These are phyloP conservation scores for Penicillium desertorum DNA, from an alignment of 495 filamentous ascomycete species.

Conservation along the genomic window DNA sequence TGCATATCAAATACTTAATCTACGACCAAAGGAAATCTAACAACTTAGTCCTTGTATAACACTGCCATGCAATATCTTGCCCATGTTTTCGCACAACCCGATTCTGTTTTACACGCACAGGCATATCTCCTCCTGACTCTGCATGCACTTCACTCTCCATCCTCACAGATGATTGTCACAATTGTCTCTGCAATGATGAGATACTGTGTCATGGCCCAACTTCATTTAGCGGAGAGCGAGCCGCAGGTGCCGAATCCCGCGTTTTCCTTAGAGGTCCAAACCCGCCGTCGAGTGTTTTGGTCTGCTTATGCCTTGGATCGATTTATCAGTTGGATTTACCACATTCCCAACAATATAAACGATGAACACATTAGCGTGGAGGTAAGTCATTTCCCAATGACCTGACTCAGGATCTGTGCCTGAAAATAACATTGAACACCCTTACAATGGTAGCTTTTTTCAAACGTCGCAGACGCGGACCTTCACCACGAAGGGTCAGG, in stretches of 20 bases:
- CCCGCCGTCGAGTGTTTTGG: conserved; percentile 28
- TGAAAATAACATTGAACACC: not conserved
- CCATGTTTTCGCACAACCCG: conserved; percentile 17
- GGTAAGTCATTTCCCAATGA: conserved; percentile 7
- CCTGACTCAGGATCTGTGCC: not conserved
- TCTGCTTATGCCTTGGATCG: conserved; percentile 29
- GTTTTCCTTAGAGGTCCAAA: conserved; percentile 18
- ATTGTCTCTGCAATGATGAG: conserved; percentile 26
- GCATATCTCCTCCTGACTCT: conserved; percentile 27
- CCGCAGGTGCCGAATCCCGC: conserved; percentile 3
- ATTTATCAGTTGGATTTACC: conserved; percentile 26
- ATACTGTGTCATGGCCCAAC: conserved; percentile 21
- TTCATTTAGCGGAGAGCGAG: conserved; percentile 16
- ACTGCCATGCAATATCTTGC: conserved; percentile 16
- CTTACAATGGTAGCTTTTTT: conserved; percentile 21
- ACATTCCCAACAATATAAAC: conserved; percentile 21
- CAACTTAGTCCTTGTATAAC: conserved; percentile 16
- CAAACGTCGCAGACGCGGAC: conserved; percentile 21
- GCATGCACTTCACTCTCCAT: conserved; percentile 29
- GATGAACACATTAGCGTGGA: conserved; percentile 24
- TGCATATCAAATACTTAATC: not conserved
- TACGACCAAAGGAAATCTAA: conserved; percentile 1
- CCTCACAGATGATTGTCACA: conserved; percentile 24
- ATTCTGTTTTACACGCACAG: conserved; percentile 24
- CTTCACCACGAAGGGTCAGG: conserved; percentile 9